Evolutionary conservation across 768 basidiomycete species (phyloP), one percentile per base, ranked within the genome.

Genomic region (Hygrocybe coccinea): DNA sequence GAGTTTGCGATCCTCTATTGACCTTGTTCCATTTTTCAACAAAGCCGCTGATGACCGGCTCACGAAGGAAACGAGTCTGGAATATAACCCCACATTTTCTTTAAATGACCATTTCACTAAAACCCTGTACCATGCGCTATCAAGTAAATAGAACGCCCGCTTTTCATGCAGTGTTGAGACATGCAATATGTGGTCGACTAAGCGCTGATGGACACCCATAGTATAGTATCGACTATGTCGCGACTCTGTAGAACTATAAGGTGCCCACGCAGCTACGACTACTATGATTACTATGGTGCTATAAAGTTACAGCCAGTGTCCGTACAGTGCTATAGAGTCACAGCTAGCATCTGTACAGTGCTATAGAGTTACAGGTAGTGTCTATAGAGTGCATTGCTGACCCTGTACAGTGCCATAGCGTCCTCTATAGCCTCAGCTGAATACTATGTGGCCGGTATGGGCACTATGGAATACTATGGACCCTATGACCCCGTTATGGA

Each of bases 281-380:
- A n/a, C n/a, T n/a, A n/a, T n/a, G n/a, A n/a, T n/a, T n/a, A n/a
- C n/a, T n/a, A n/a, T n/a, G n/a, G n/a, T n/a, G n/a, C n/a, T n/a
- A 29, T 29, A 29, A 8, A 29, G 29, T 29, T 29, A 29, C 2
- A 61, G 65, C 15, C 63, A 65, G 55, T 64, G 64, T 15, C 45
- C 60, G 8, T 29, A 29, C 29, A 29, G 29, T 29, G 29, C 29
- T 29, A 29, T 29, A 4, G 29, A 29, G 29, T 29, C 8, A 29
- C 29, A 29, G 29, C 29, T 29, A 29, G 29, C 8, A 8, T 29
- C 29, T 29, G 29, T 29, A 29, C 29, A 29, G 29, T 29, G 8
- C 29, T 29, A 29, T 29, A 15, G 62, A 56, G 24, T 59, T 59
- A 56, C 56, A 55, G 9, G 45, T 12, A 19, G 14, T 47, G 25